Base-by-base conservation (phyloP, 768 basidiomycete genomes). In the Leccinum rimulosum region DNA sequence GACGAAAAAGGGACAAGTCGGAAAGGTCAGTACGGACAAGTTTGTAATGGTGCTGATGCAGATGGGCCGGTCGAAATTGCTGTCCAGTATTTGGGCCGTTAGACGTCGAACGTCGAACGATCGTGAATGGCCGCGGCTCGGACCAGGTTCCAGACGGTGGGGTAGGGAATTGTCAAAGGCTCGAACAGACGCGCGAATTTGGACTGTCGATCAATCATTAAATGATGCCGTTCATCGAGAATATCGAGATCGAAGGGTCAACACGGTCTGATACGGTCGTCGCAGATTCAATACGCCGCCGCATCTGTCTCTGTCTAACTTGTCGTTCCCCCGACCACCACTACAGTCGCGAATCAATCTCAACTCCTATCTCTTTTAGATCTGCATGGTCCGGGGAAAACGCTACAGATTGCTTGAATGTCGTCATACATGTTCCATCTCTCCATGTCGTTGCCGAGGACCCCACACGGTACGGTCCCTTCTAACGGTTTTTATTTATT, bases 261-360 rank as follows among this genome's bases (percentile, higher is more conserved):
- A 52, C 52, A 51, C 52, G 50, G 52, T 52, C 35, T 52, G 52
- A 52, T 52, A 52, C 52, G 52, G 33, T 33, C 30, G 52, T 36
- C 35, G 11, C 52, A 33, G 6, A 33, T 19, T n/a, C 50, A 10
- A 51, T 19, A 45, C 43, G 19, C 43, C 43, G 43, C 43, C 43
- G 36, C 14, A 45, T 45, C 43, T 45, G 19, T 22, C 43, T 51
- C 50, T 51, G 50, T 30, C 28, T 27, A n/a, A 51, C 30, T 51
- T 30, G 30, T 19, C 50, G 30, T 51, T 19, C 40, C 40, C 40
- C 40, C 40, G 40, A 43, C 40, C 40, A 19, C 43, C 43, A 45
- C 43, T 10, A 22, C 33, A 36, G 52, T 52, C 25, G 52, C 52
- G 19, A 3, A 52, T 52, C 52, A 52, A 36, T 52, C 52, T 52